Percentiles rank a stretch among this genome's conserved stretches.
These are phyloP conservation scores for Trichoderma koningii DNA, from an alignment of 2,329 filamentous ascomycete species.

Conservation along the genomic window DNA sequence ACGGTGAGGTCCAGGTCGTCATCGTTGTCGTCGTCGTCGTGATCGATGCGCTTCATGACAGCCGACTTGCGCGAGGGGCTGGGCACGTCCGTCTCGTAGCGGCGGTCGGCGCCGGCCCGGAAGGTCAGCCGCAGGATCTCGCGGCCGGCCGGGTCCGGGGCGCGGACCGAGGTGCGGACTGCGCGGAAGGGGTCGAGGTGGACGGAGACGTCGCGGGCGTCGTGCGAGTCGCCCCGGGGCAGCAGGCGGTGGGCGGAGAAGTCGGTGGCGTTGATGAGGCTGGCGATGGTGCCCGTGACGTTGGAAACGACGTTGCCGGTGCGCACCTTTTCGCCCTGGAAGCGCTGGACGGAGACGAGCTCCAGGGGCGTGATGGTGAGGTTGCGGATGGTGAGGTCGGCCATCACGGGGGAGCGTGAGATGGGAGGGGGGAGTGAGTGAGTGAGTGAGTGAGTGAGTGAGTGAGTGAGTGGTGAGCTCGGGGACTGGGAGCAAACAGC, in stretches of 20 bases:
- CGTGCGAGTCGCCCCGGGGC: constrained; percentile 59
- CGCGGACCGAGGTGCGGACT: constrained; percentile 56
- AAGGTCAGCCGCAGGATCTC: constrained; percentile 77
- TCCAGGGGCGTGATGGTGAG: constrained; percentile 72
- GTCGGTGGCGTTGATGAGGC: constrained; percentile 48
- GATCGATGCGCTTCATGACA: constrained; percentile 57
- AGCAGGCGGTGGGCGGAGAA: constrained; percentile 37
- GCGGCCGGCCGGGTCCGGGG: constrained; percentile 55
- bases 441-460: not conserved
- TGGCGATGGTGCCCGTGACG: constrained; percentile 47
- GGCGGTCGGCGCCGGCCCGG: constrained; percentile 49
- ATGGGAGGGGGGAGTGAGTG: not conserved
- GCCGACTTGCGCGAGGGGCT: constrained; percentile 61
- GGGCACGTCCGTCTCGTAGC: constrained; percentile 73
- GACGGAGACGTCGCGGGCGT: constrained; percentile 63
- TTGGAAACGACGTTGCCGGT: constrained; percentile 49
- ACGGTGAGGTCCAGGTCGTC: constrained; percentile 62
- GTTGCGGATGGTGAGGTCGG: constrained; percentile 75
- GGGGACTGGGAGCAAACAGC: not conserved
- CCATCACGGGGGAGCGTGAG: constrained; percentile 43
- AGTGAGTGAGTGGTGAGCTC: not conserved
- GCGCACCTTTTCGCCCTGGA: constrained; percentile 54
- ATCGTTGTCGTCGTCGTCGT: constrained; percentile 42
- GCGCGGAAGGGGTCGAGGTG: constrained; percentile 68
- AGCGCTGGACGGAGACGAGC: constrained; percentile 73